A percentile compares a stretch with the other conserved stretches of the same genome.
These are phyloP conservation scores for Geotrichum histeridarum DNA, from an alignment of 1,139 yeast species.

Conservation along the genomic window DNA sequence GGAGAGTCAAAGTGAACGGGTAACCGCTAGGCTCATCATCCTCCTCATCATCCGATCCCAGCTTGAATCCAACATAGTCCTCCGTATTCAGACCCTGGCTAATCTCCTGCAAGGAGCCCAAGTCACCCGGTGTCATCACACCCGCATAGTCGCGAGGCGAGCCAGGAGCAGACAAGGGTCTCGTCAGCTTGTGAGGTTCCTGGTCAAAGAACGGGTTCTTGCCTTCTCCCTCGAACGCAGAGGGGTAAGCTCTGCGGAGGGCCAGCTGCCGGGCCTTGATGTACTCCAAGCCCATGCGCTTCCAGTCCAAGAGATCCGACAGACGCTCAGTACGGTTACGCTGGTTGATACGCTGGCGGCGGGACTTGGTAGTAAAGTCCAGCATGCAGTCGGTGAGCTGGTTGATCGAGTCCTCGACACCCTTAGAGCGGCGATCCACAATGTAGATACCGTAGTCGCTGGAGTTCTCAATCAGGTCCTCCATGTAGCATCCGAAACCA, in stretches of 20 bases:
- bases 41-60: slow-evolving; percentile 44
- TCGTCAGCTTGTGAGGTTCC: slow-evolving; percentile 61
- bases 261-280: slow-evolving; percentile 91
- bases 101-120: slow-evolving; percentile 93
- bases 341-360: slow-evolving; percentile 96
- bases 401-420: slow-evolving; percentile 89
- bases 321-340: slow-evolving; percentile 94
- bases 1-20: slow-evolving; percentile 24
- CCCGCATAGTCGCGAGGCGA: slow-evolving; percentile 63
- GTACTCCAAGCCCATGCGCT: slow-evolving; percentile 94
- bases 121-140: slow-evolving; percentile 95
- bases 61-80: slow-evolving; percentile 72
- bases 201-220: slow-evolving; percentile 48
- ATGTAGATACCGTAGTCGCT: slow-evolving; percentile 95
- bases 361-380: slow-evolving; percentile 79
- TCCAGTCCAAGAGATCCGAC: slow-evolving; percentile 92
- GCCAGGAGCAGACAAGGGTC: slow-evolving; percentile 94
- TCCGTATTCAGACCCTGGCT: slow-evolving; percentile 66
- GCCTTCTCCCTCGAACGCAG: slow-evolving; percentile 48
- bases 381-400: slow-evolving; percentile 87
- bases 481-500: slow-evolving; percentile 98
- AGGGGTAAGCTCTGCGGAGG: slow-evolving; percentile 89
- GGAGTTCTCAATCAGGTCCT: slow-evolving; percentile 90
- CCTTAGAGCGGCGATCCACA: slow-evolving; percentile 89
- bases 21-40: slow-evolving; percentile 24